Conservation (phyloP, 345 rosid species). For the Populus pruinosa region DNA sequence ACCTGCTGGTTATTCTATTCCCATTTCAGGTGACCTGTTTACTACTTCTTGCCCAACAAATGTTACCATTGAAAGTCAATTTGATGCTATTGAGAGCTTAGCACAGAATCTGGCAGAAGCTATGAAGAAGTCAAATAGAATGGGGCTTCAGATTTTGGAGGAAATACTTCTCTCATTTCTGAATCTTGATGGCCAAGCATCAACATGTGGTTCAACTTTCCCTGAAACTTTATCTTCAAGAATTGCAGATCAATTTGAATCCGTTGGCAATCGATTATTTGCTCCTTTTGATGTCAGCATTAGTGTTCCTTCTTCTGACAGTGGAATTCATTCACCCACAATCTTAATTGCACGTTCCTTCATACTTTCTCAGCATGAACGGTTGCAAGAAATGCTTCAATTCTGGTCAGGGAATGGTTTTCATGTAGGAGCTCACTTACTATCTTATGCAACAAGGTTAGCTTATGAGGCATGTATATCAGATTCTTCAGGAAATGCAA, state of each 20-base stretch:
- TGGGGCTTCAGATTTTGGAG: slow-evolving; percentile 35
- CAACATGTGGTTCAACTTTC: slow-evolving; percentile 12
- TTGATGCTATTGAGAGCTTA: slow-evolving; percentile 23
- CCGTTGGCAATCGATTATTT: slow-evolving; percentile 38
- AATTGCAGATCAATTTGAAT: slow-evolving; percentile 31
- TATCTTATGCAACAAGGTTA: slow-evolving; percentile 41
- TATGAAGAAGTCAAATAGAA: slow-evolving; percentile 20
- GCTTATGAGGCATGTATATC: slow-evolving; percentile 38
- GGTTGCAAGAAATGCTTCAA: slow-evolving; percentile 35
- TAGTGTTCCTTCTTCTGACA: slow-evolving; percentile 22
- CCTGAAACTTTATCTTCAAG: slow-evolving; percentile 29
- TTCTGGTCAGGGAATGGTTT: slow-evolving; percentile 40
- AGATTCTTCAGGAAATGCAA: slow-evolving; percentile 22
- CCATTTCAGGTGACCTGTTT: slow-evolving; percentile 13
- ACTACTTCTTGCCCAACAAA: slow-evolving; percentile 4
- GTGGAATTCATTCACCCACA: slow-evolving; percentile 36
- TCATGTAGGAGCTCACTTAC: slow-evolving; percentile 42
- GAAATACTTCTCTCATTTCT: slow-evolving; percentile 32
- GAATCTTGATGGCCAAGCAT: slow-evolving; percentile 16
- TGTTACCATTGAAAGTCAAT: slow-evolving; percentile 10
- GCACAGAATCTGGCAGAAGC: slow-evolving; percentile 25
- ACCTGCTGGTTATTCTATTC: slow-evolving; percentile 15
- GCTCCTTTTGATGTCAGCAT: slow-evolving; percentile 18
- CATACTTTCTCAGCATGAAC: slow-evolving; percentile 34
- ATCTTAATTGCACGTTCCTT: slow-evolving; percentile 34